A percentile compares a stretch with the other conserved stretches of the same genome.
These are phyloP conservation scores for Tricholoma saponaceum DNA, from an alignment of 768 basidiomycete genomes.

Conservation along the genomic window DNA sequence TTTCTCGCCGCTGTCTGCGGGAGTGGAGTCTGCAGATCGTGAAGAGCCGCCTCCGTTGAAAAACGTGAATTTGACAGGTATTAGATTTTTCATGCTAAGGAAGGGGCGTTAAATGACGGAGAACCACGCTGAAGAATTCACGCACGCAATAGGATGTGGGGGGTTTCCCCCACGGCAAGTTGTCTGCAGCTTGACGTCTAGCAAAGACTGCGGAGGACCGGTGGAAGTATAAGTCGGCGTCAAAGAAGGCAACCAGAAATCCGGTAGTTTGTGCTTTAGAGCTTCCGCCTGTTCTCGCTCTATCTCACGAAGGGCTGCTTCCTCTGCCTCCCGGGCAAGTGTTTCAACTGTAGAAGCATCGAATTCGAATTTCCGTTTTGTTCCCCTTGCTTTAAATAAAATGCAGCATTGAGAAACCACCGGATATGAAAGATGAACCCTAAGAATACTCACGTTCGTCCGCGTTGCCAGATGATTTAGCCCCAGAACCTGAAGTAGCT, in stretches of 20 bases:
- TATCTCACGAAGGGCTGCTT: slow-evolving; percentile 77
- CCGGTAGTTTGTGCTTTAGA: slow-evolving; percentile 84
- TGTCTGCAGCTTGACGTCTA: slow-evolving; percentile 84
- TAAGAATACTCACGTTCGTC: slow-evolving; percentile 26
- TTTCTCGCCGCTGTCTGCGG: slow-evolving; percentile 33
- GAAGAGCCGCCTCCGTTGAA: slow-evolving; percentile 33
- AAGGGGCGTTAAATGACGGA: slow-evolving; percentile 4
- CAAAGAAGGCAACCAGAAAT: slow-evolving; percentile 95
- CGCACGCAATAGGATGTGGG: slow-evolving; percentile 74
- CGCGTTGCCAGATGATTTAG: slow-evolving; percentile 34
- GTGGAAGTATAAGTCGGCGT: slow-evolving; percentile 75
- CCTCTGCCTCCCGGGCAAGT: slow-evolving; percentile 79
- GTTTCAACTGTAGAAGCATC: slow-evolving; percentile 67
- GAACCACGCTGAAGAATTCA: slow-evolving; percentile 12
- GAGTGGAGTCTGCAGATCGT: slow-evolving; percentile 33
- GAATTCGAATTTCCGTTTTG: slow-evolving; percentile 86
- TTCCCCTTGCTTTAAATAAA: slow-evolving; percentile 42
- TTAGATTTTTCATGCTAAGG: slow-evolving; percentile 76
- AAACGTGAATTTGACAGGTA: slow-evolving; percentile 76
- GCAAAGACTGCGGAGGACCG: slow-evolving; percentile 60
- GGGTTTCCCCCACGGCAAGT: slow-evolving; percentile 82
- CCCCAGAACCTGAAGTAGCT: slow-evolving; percentile 18
- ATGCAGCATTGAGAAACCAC: background rate
- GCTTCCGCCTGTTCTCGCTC: slow-evolving; percentile 84
- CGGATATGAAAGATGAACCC: background rate